phyloP scores from a whole-genome alignment of 805 yeast species.

The Pichia gijzeniarum region DNA sequence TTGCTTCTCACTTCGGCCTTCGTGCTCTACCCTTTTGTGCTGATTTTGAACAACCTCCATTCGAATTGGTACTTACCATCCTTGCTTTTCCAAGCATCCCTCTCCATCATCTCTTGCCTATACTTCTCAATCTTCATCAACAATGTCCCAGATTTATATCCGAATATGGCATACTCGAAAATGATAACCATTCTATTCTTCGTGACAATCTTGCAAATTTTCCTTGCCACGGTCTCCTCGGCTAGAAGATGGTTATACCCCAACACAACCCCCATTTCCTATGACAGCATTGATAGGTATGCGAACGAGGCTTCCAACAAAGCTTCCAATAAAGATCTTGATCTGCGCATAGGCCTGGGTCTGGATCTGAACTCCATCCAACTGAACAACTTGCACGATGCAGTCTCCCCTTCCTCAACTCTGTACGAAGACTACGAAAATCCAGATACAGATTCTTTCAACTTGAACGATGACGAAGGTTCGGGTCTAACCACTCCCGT shows the following conservation, averaged over 20 bases:
- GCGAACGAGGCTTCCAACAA: no score
- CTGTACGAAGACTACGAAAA: constrained; percentile 24
- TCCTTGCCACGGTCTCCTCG: constrained; percentile 43
- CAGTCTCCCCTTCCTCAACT: constrained; percentile 32
- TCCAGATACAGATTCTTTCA: constrained; percentile 20
- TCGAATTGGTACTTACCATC: constrained; percentile 54
- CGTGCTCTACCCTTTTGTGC: constrained; percentile 58
- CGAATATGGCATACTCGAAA: constrained; percentile 63
- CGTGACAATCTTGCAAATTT: constrained; percentile 46
- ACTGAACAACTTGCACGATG: neutral
- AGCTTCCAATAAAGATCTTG: neutral
- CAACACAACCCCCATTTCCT: neutral
- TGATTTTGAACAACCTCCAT: constrained; percentile 56
- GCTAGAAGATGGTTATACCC: constrained; percentile 37
- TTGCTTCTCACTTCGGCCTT: constrained; percentile 40
- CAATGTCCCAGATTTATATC: constrained; percentile 64
- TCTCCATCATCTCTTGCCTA: constrained; percentile 45
- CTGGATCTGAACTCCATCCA: neutral
- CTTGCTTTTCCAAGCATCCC: constrained; percentile 43
- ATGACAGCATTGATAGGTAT: no score
- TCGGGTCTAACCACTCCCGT: constrained; percentile 6
- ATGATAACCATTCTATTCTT: constrained; percentile 58
- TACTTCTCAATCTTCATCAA: constrained; percentile 50
- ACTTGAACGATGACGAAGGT: constrained; percentile 15
- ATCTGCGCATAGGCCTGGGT: neutral